Base-by-base conservation (phyloP, 2,329 filamentous ascomycete genomes). In the Harringtonia lauricola region DNA sequence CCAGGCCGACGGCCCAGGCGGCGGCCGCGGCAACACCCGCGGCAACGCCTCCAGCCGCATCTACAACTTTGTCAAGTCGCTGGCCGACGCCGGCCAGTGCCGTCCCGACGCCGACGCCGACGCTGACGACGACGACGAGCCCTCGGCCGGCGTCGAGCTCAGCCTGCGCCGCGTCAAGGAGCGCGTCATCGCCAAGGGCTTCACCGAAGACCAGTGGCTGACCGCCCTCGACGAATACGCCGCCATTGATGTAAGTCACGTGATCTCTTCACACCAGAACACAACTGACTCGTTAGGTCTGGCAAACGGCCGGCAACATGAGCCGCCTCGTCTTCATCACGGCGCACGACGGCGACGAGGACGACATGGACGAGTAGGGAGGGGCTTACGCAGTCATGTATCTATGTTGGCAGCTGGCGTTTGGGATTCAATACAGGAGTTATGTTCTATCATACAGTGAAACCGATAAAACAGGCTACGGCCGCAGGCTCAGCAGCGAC, bases 111-210 rank as follows among this genome's bases (percentile, higher is more conserved):
- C n/a, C n/a, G 68, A 70, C 42, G 72, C 74, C 24, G 72, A 59
- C 53, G 76, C 53, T 68, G 85, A 65, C 9, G 71, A 71, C 0
- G 71, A 72, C 6, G 71, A 73, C 2, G 69, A 72, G 1, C 69
- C 70, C 4, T 70, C 70, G 0, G 69, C 72, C 30, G 70, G 72
- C 15, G 60, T 74, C 18, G 89, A 95, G 63, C 66, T 98, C 55
- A 92, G 83, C 62, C 75, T 98, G 69, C 77, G 84, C 52, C 84
- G 87, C 64, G 86, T 98, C 47, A 79, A 89, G 60, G 89, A 95
- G 64, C 71, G 92, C 52, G 88, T 98, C 26, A 73, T 96, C 55
- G 92, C 89, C 42, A 95, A 95, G 74, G 92, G 92, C 3, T 98
- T 95, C 63, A 98, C 90, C 0, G 83, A 88, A 51, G 87, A 96